Evolutionary conservation across 73 alveolate species (phyloP).

Genomic region (Paramecium primaurelia): DNA sequence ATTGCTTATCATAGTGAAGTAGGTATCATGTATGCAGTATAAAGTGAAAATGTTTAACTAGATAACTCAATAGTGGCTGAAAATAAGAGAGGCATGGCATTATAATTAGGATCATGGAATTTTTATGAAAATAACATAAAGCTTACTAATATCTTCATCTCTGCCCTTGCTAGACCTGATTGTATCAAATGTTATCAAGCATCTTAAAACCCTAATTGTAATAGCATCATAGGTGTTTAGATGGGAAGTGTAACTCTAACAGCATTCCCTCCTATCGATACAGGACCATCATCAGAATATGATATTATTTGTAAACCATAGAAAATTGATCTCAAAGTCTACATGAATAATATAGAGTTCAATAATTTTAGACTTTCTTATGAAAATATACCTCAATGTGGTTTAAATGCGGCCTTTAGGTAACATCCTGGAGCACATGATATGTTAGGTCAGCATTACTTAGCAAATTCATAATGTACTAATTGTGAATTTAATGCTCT

Average conservation of each 20-base stretch:
- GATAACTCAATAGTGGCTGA: not conserved
- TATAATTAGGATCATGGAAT: not conserved
- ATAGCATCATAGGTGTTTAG: not conserved
- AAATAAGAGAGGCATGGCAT: not conserved
- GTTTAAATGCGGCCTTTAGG: not conserved
- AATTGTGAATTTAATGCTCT: conserved; percentile 24
- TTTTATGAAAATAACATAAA: not conserved
- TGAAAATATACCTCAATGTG: not conserved
- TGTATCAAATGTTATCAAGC: not conserved
- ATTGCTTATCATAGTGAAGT: not conserved
- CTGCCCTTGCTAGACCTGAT: not conserved
- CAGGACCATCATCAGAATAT: not conserved
- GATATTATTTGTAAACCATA: not conserved
- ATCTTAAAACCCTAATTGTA: not conserved
- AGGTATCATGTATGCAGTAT: not conserved
- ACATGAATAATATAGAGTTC: not conserved
- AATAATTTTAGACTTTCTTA: not conserved
- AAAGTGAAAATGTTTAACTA: not conserved
- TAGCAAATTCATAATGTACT: not conserved
- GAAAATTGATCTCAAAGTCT: not conserved
- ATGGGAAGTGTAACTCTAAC: not conserved
- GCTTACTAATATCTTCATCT: not conserved
- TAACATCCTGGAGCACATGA: conserved; percentile 46
- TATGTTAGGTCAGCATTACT: conserved; percentile 1
- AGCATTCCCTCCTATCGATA: not conserved